These are phyloP conservation scores for Rhinocladiella mackenziei DNA, from an alignment of 2,329 filamentous ascomycete genomes.

Conservation along the genomic window DNA sequence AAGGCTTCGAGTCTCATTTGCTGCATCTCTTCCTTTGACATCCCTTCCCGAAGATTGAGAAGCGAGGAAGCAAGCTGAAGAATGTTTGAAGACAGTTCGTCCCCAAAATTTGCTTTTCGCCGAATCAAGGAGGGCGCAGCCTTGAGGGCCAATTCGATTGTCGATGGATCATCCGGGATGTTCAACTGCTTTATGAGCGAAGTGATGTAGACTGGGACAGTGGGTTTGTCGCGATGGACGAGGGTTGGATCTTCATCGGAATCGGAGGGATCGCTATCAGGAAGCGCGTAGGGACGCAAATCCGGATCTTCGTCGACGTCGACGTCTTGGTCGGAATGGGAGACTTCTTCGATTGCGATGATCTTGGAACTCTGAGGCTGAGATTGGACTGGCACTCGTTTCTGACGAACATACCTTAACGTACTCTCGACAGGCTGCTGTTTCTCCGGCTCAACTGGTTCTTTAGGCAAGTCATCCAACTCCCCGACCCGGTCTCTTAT, in stretches of 20 bases:
- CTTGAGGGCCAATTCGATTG: slow-evolving; percentile 71
- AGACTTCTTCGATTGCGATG: slow-evolving; percentile 60
- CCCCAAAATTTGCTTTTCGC: slow-evolving; percentile 81
- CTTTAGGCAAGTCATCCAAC: slow-evolving; percentile 19
- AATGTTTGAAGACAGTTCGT: slow-evolving; percentile 78
- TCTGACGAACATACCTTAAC: not conserved
- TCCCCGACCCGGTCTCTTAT: slow-evolving; percentile 62
- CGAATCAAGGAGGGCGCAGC: slow-evolving; percentile 78
- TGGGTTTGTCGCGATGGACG: slow-evolving; percentile 75
- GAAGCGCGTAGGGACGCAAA: slow-evolving; percentile 74
- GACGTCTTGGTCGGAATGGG: slow-evolving; percentile 47
- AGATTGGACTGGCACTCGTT: slow-evolving; percentile 10
- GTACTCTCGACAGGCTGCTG: slow-evolving; percentile 2
- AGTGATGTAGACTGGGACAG: slow-evolving; percentile 64
- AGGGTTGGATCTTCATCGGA: slow-evolving; percentile 90
- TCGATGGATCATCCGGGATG: slow-evolving; percentile 81
- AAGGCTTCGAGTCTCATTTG: slow-evolving; percentile 73
- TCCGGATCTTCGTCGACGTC: slow-evolving; percentile 59
- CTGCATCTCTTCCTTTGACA: slow-evolving; percentile 70
- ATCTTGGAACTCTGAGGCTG: slow-evolving; percentile 41
- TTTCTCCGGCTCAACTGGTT: slow-evolving; percentile 22
- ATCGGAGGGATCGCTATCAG: slow-evolving; percentile 82
- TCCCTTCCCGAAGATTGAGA: slow-evolving; percentile 78
- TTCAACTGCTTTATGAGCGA: slow-evolving; percentile 42
- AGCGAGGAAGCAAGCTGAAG: slow-evolving; percentile 75